Evolutionary conservation across 768 basidiomycete genomes (phyloP), one percentile per base, ranked within the genome.

Genomic region (Boletellus emodensis): DNA sequence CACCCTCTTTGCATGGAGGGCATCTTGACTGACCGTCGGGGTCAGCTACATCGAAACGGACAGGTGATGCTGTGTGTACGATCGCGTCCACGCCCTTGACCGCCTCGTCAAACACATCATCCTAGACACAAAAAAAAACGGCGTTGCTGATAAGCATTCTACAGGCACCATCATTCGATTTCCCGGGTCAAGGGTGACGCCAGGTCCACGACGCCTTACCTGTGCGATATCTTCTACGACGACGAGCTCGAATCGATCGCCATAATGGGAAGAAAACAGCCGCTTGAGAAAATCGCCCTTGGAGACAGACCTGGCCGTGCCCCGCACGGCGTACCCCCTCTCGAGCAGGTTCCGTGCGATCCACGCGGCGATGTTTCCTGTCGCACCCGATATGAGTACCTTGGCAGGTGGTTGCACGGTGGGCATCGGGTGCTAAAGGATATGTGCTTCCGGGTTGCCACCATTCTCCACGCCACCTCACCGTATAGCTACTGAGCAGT

Each of bases 31-130:
- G 35, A 63, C 74, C 72, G 26, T 72, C 61, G 3, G 77, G 77
- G 35, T 81, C 74, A n/a, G 71, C 68, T 1, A 70, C 73, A 1
- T 75, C 67, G 22, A 71, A 53, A 47, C 75, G 69, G 59, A 82
- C 75, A 1, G 87, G 86, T 1, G 85, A 87, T 0, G 85, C 85
- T 4, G 75, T 81, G 59, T 89, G 88, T 34, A 72, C 75, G 44
- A 93, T 79, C 0, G 77, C 90, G 51, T 88, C 83, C 8, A 91
- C 81, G 1, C 77, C 87, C 63, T 83, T 79, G 51, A 91, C 85
- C 0, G 83, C 88, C 44, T 88, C 82, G 62, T 92, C 87, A 54
- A 90, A 94, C 1, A 84, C 86, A 7, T 79, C 80, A 3, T 76
- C 76, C 82, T 83, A 32, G 17, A 24, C 15, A 24, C 3, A 24